These are phyloP conservation scores for Diaporthe citrichinensis DNA, from an alignment of 2,329 filamentous ascomycete species.

Conservation along the genomic window DNA sequence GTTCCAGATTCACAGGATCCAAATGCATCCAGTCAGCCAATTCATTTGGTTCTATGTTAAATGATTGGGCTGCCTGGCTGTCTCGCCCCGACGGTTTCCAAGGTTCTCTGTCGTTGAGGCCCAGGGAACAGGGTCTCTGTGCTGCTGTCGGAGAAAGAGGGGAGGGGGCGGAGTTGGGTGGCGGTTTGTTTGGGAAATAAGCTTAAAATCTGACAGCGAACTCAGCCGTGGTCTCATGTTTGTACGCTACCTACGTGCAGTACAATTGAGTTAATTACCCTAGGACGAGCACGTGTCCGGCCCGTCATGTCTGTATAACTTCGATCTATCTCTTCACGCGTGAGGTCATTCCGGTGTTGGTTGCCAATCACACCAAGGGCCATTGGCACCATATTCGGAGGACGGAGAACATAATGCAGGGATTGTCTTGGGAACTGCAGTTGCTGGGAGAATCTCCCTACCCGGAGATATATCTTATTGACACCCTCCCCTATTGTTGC, in stretches of 20 bases:
- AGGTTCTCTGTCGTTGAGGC: neutral
- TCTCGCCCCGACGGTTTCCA: neutral
- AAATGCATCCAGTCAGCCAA: neutral
- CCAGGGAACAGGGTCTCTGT: constrained; percentile 19
- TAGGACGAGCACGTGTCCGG: constrained; percentile 2
- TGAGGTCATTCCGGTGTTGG: too few species aligned
- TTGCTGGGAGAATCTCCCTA: neutral
- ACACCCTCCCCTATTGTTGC: neutral
- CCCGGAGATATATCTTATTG: neutral
- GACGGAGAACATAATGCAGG: neutral
- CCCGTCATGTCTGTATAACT: neutral
- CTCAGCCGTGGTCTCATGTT: neutral
- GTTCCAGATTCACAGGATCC: neutral
- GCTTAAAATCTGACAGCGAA: constrained; percentile 27
- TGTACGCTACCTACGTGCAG: neutral
- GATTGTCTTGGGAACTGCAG: neutral
- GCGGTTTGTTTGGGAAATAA: constrained; percentile 20
- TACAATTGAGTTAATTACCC: neutral
- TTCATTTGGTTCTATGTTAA: neutral
- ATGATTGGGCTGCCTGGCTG: neutral
- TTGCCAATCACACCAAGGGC: neutral
- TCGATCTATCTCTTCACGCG: too few species aligned
- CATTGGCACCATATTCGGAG: too few species aligned
- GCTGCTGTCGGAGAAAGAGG: neutral
- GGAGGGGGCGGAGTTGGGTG: neutral